Base-by-base conservation (phyloP, 306 rosid species). In the Lagenaria siceraria region DNA sequence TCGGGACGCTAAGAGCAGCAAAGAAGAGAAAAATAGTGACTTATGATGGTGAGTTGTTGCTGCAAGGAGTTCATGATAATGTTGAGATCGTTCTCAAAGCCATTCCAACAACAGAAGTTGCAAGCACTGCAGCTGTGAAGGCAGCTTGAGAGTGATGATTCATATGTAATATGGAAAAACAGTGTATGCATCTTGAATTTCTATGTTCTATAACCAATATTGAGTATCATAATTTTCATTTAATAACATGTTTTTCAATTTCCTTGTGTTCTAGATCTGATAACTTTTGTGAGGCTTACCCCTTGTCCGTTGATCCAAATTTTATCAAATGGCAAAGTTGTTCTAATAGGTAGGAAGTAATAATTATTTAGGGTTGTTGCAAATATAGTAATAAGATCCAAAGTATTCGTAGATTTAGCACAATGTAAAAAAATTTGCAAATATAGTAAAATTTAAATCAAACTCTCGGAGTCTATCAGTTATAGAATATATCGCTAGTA, bases 61-160 rank as follows among this genome's bases (percentile, higher is more conserved):
- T 92, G 78, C 98, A 90, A 86, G 98, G 98, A 54, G 98, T 95
- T 79, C 98, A 92, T 73, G 98, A 95, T 81, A 90, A 88, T 48
- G 98, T 92, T 61, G 96, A 89, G 84, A 95, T 95, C 80, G 78
- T 63, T n/a, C 97, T 92, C 78, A 90, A 87, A 81, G 86, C 95
- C 17, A 4, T 82, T 62, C 79, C 89, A 36, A 72, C 83, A 13
- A 73, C 81, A 29, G 78, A 75, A 40, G 58, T 78, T 38, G 48
- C 73, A 15, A 22, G 65, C 4, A 81, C 59, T 48, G 70, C 87
- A 66, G 75, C 82, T 36, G 82, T 40, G 55, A 80, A 76, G 79
- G 8, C 52, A 5, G 52, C 55, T 8, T 51, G 55, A 51, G 55
- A 51, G 55, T 17, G 21, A 48, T 33, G n/a, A 10, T 22, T 7